Evolutionary conservation across 2,329 filamentous ascomycete genomes (phyloP).

Genomic region (Pleurostoma richardsiae): DNA sequence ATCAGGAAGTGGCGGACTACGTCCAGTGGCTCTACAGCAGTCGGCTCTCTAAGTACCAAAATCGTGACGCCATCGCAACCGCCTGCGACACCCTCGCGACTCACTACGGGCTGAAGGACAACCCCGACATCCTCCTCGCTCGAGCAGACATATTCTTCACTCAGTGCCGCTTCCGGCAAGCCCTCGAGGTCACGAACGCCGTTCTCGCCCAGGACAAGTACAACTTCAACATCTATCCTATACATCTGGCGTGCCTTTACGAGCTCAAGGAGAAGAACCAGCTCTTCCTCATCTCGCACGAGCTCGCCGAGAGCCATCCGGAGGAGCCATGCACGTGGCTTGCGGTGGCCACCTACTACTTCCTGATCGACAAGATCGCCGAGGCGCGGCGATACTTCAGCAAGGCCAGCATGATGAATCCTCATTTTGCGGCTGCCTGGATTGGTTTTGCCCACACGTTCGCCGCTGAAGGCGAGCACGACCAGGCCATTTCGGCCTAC

Average conservation of each 20-base stretch:
- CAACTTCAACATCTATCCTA: constrained; percentile 82
- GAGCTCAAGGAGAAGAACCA: constrained; percentile 83
- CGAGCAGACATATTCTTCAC: constrained; percentile 90
- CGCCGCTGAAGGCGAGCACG: constrained; percentile 93
- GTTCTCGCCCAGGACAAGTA: constrained; percentile 82
- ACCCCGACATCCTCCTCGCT: constrained; percentile 85
- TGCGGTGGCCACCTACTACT: constrained; percentile 92
- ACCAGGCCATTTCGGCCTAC: constrained; percentile 97
- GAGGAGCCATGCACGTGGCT: constrained; percentile 91
- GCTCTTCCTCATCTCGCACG: constrained; percentile 87
- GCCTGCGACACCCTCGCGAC: constrained; percentile 89
- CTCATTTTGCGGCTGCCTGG: constrained; percentile 96
- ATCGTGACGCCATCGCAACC: constrained; percentile 73
- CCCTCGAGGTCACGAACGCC: constrained; percentile 74
- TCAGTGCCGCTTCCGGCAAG: constrained; percentile 87
- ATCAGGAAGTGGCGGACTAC: constrained; percentile 85
- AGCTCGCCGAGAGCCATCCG: constrained; percentile 85
- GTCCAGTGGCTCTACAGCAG: constrained; percentile 96
- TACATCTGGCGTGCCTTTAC: constrained; percentile 87
- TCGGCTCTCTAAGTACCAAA: constrained; percentile 89
- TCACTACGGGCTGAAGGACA: constrained; percentile 81
- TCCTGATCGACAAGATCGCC: constrained; percentile 81
- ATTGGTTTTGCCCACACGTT: constrained; percentile 99
- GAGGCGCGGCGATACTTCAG: constrained; percentile 95
- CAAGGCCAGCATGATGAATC: constrained; percentile 95